These are phyloP conservation scores for Lyophyllum decastes DNA, from an alignment of 768 basidiomycete species.

Conservation along the genomic window DNA sequence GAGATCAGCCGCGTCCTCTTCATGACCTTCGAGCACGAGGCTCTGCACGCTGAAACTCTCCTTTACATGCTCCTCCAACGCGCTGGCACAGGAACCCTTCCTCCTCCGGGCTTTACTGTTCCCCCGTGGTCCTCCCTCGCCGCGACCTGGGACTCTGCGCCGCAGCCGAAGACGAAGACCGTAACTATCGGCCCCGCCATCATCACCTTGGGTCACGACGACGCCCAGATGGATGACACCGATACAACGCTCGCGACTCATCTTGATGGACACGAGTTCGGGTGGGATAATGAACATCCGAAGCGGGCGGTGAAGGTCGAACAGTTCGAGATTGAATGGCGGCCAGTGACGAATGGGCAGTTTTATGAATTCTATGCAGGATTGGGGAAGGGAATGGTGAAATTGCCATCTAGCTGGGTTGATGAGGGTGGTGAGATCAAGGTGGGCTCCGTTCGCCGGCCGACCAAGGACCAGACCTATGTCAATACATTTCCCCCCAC, in stretches of 20 bases:
- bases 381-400: constrained; percentile 42
- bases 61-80: constrained; percentile 93
- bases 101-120: constrained; percentile 71
- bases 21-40: constrained; percentile 93
- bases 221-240: constrained; percentile 71
- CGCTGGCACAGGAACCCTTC: constrained; percentile 73
- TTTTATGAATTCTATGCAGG: constrained; percentile 68
- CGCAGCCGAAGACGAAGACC: constrained; percentile 41
- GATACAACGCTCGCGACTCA: constrained; percentile 32
- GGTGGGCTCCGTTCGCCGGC: constrained; percentile 33
- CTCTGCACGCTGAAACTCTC: constrained; percentile 87
- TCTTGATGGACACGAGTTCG: constrained; percentile 67
- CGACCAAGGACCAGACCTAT: too few species aligned
- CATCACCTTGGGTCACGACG: constrained; percentile 79
- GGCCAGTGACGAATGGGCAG: constrained; percentile 88
- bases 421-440: constrained; percentile 46
- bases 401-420: constrained; percentile 78
- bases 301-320: constrained; percentile 57
- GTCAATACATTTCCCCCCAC: neutral
- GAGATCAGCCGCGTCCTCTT: constrained; percentile 79
- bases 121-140: constrained; percentile 71
- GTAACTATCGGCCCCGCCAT: constrained; percentile 60
- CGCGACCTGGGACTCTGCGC: constrained; percentile 48
- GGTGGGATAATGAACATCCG: constrained; percentile 96
- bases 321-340: constrained; percentile 77